A percentile compares a stretch with the other conserved stretches of the same genome.
phyloP scores from a whole-genome alignment of 2,329 filamentous ascomycete species.

The Juglanconis juglandina region DNA sequence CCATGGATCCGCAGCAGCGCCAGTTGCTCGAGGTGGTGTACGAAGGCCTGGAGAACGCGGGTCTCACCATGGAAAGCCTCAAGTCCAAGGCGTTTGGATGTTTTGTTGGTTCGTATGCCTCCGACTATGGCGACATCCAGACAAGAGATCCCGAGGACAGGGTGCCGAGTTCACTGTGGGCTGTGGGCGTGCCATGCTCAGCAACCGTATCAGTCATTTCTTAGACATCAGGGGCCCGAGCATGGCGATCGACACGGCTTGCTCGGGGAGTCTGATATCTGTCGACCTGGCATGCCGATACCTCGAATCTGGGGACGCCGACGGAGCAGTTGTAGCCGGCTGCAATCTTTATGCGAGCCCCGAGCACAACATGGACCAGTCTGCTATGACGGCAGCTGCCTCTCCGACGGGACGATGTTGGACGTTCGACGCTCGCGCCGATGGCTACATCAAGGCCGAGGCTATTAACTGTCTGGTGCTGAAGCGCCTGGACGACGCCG shows the following conservation, averaged over 20 bases:
- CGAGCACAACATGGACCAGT: slow-evolving; percentile 27
- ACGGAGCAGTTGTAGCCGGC: slow-evolving; percentile 38
- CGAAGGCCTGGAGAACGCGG: slow-evolving; percentile 22
- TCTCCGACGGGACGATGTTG: slow-evolving; percentile 30
- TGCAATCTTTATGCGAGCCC: slow-evolving; percentile 41
- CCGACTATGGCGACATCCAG: slow-evolving; percentile 33
- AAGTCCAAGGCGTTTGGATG: slow-evolving; percentile 5
- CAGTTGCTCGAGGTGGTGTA: slow-evolving; percentile 22
- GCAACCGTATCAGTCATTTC: slow-evolving; percentile 45
- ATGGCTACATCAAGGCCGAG: slow-evolving; percentile 51
- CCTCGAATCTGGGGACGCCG: slow-evolving; percentile 36
- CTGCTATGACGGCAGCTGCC: slow-evolving; percentile 19
- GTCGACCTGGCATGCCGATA: slow-evolving; percentile 41
- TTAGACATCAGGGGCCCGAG: slow-evolving; percentile 44
- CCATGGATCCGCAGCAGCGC: slow-evolving; percentile 24
- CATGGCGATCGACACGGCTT: slow-evolving; percentile 49
- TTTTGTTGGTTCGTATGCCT: slow-evolving; percentile 9
- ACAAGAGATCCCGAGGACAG: slow-evolving; percentile 26
- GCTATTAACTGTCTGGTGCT: slow-evolving; percentile 41
- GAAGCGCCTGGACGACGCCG: slow-evolving; percentile 44
- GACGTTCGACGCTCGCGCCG: slow-evolving; percentile 40
- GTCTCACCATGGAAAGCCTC: slow-evolving; percentile 8
- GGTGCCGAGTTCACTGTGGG: slow-evolving; percentile 29
- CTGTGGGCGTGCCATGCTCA: slow-evolving; percentile 36
- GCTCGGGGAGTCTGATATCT: slow-evolving; percentile 43